These are phyloP conservation scores for Chaetomium globosum DNA, from an alignment of 2,329 filamentous ascomycete genomes.

Conservation along the genomic window DNA sequence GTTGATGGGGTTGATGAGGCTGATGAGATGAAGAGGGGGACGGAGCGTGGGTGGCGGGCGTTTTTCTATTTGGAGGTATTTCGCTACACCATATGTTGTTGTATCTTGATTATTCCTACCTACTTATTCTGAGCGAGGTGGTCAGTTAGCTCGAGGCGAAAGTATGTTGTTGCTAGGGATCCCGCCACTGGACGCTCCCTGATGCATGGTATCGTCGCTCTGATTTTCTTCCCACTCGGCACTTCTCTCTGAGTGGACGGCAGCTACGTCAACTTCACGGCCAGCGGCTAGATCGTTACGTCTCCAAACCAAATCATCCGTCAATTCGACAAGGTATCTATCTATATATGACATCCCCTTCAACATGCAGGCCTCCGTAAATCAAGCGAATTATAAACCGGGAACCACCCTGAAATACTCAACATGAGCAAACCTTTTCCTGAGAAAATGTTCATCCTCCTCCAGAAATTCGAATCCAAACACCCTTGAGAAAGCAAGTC, in stretches of 20 bases:
- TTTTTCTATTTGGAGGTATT: not conserved
- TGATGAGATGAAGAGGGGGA: not conserved
- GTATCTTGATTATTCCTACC: conserved; percentile 6
- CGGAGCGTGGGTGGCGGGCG: not conserved
- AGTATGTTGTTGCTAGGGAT: not conserved
- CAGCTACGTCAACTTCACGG: not conserved
- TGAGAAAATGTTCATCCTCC: not conserved
- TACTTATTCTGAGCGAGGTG: not conserved
- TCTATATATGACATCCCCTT: not conserved
- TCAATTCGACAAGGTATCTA: conserved; percentile 17
- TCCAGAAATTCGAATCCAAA: not conserved
- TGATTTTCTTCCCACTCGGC: too few species aligned
- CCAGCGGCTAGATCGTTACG: not conserved
- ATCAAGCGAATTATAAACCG: not conserved
- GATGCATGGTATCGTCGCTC: too few species aligned
- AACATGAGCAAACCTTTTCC: not conserved
- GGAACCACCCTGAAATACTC: not conserved
- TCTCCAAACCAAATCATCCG: not conserved
- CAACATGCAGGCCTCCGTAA: not conserved
- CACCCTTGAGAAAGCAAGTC: not conserved
- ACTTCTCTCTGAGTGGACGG: not conserved
- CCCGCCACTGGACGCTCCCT: not conserved
- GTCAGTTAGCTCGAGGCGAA: not conserved
- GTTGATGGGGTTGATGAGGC: not conserved
- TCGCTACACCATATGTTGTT: conserved; percentile 5